Base-by-base conservation (phyloP, 345 rosid genomes). In the Pugionium cornutum region DNA sequence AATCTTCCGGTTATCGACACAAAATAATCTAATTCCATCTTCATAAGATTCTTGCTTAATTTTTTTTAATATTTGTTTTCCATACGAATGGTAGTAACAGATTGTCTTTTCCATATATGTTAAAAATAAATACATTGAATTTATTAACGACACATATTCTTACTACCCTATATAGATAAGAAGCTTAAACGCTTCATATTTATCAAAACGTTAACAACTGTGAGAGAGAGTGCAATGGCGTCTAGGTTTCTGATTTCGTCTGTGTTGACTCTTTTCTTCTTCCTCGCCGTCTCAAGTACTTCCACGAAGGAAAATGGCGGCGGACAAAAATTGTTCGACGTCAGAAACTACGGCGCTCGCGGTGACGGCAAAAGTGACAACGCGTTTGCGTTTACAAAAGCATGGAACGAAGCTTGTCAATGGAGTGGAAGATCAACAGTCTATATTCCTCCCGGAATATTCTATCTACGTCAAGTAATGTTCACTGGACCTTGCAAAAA, bases 331-430 rank as follows among this genome's bases (percentile, higher is more conserved):
- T n/a, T 64, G 3, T 75, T 75, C 28, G 72, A 75, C 51, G 72
- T 75, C 18, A 63, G 75, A 75, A 32, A 32, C 36, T 75, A 65
- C 53, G 75, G 79, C 46, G 79, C 79, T 54, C 43, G 41, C 3
- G 75, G 59, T 11, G 68, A 70, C 47, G 58, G 68, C n/a, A 35
- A 25, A 40, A 40, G 4, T 27, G 53, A 69, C 5, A 65, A 75
- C 53, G 28, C 49, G 0, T 3, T 52, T 4, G 75, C 77, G 4
- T 74, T 74, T 27, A 41, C 64, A 2, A 28, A 67, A 27, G 40
- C 77, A 8, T 74, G 77, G 77, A 55, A 18, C 26, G 53, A 74
- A 0, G 73, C 77, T 46, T 74, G 77, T 32, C 40, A 61, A 28
- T 46, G 68, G 68, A 67, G 1, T 4, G 77, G 68, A 9, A 37